Conservation (phyloP, 2,329 filamentous ascomycete genomes). For the Alternaria ventricosa region DNA sequence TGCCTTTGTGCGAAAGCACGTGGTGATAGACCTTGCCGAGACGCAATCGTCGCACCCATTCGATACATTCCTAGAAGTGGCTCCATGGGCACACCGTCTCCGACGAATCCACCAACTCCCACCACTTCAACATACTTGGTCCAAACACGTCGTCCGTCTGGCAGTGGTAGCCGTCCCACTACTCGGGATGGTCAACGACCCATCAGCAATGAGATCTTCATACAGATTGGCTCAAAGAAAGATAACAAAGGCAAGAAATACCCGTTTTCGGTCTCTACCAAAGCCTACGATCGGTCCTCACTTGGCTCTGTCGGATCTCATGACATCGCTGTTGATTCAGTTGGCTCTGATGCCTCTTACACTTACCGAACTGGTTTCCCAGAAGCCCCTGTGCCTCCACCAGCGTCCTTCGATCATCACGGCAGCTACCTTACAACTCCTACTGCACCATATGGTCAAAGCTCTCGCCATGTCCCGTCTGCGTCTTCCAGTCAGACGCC, state of each 20-base stretch:
- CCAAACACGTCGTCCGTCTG: conserved; percentile 33
- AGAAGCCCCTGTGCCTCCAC: conserved; percentile 33
- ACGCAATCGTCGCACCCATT: conserved; percentile 28
- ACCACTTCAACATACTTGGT: conserved; percentile 31
- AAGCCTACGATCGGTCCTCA: conserved; percentile 35
- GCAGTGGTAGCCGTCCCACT: conserved; percentile 31
- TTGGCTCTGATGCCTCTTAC: conserved; percentile 40
- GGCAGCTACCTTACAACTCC: conserved; percentile 29
- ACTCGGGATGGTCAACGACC: conserved; percentile 29
- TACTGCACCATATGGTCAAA: conserved; percentile 26
- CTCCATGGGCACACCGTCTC: conserved; percentile 31
- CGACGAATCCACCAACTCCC: conserved; percentile 42
- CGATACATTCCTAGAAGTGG: conserved; percentile 30
- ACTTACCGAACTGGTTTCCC: conserved; percentile 41
- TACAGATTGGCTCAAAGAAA: conserved; percentile 36
- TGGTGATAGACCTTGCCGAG: conserved; percentile 30
- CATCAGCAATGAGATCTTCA: conserved; percentile 38
- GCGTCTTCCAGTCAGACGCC: conserved; percentile 39
- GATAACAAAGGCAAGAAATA: conserved; percentile 35
- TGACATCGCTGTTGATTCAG: conserved; percentile 36
- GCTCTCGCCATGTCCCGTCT: conserved; percentile 36
- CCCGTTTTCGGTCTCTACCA: conserved; percentile 24
- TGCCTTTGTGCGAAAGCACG: conserved; percentile 34
- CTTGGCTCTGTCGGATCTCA: conserved; percentile 30
- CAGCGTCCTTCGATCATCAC: conserved; percentile 18